Percentiles rank a stretch among this genome's conserved stretches.
phyloP scores from a whole-genome alignment of 768 basidiomycete species.

The Candolleomyces efflorescens region DNA sequence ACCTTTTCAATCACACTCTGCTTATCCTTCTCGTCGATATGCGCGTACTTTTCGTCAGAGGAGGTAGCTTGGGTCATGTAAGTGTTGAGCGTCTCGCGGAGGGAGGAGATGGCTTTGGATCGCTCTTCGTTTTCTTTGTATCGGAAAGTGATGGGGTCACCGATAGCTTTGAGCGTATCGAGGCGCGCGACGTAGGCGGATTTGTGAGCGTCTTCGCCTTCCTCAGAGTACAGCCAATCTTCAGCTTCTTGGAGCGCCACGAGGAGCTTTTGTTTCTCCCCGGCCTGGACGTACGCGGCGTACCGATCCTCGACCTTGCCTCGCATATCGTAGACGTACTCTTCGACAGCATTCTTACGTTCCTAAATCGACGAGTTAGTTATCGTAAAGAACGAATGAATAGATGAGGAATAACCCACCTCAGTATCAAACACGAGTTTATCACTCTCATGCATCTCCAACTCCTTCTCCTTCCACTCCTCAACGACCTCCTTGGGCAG shows the following conservation, averaged over 20 bases:
- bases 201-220: slow-evolving; percentile 94
- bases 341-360: slow-evolving; percentile 97
- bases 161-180: slow-evolving; percentile 77
- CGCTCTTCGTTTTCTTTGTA: slow-evolving; percentile 83
- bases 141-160: slow-evolving; percentile 82
- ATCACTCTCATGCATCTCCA: slow-evolving; percentile 84
- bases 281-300: slow-evolving; percentile 63
- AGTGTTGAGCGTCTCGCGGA: slow-evolving; percentile 85
- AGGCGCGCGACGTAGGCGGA: slow-evolving; percentile 88
- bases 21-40: slow-evolving; percentile 89
- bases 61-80: slow-evolving; percentile 84
- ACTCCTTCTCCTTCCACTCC: slow-evolving; percentile 73
- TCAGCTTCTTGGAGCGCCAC: slow-evolving; percentile 72
- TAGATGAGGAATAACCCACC: slow-evolving; percentile 39
- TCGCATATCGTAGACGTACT: slow-evolving; percentile 96
- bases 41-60: slow-evolving; percentile 78
- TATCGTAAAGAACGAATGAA: slow-evolving; percentile 1
- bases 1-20: slow-evolving; percentile 84
- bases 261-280: slow-evolving; percentile 78
- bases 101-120: slow-evolving; percentile 60
- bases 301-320: slow-evolving; percentile 90
- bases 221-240: slow-evolving; percentile 97
- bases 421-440: slow-evolving; percentile 98
- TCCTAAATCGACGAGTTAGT: too few species aligned
- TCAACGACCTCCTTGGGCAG: slow-evolving; percentile 66